Evolutionary conservation across 495 filamentous ascomycete genomes (phyloP).

Genomic region (Hypoxylon crocopeplum): DNA sequence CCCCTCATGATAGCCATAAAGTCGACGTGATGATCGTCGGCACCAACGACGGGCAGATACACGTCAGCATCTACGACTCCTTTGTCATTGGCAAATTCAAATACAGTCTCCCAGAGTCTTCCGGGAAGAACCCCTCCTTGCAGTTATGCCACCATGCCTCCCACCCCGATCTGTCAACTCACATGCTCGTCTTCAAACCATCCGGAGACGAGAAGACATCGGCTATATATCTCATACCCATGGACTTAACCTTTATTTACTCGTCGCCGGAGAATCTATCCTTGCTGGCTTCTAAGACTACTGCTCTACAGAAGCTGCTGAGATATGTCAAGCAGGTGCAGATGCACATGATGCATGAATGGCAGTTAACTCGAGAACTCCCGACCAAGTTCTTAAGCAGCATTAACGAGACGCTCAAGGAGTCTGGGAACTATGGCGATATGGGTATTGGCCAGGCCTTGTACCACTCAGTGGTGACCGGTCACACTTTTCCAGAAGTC

Average conservation of each 20-base stretch:
- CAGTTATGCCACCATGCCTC: slow-evolving; percentile 69
- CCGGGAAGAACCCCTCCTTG: slow-evolving; percentile 24
- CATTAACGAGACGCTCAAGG: slow-evolving; percentile 67
- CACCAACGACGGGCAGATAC: slow-evolving; percentile 77
- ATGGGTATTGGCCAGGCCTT: slow-evolving; percentile 73
- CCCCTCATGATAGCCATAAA: slow-evolving; percentile 67
- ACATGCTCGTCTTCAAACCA: slow-evolving; percentile 69
- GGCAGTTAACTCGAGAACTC: slow-evolving; percentile 82
- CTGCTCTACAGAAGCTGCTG: slow-evolving; percentile 83
- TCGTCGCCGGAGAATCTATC: slow-evolving; percentile 81
- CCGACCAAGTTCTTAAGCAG: slow-evolving; percentile 77
- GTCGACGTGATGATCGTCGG: slow-evolving; percentile 86
- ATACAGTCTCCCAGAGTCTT: slow-evolving; percentile 41
- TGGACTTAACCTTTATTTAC: slow-evolving; percentile 83
- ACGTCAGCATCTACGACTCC: slow-evolving; percentile 88
- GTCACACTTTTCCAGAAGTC: slow-evolving; percentile 75
- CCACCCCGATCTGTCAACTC: slow-evolving; percentile 76
- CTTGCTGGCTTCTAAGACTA: slow-evolving; percentile 82
- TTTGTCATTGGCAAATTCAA: slow-evolving; percentile 79
- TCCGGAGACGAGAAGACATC: slow-evolving; percentile 32
- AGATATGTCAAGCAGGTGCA: slow-evolving; percentile 82
- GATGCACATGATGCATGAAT: slow-evolving; percentile 75
- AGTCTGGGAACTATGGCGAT: slow-evolving; percentile 33
- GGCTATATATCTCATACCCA: slow-evolving; percentile 70
- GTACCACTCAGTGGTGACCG: slow-evolving; percentile 87